Conservation (phyloP, 371 early-diverging fungal genomes). For the Rhizoclosmatium hyalinum region DNA sequence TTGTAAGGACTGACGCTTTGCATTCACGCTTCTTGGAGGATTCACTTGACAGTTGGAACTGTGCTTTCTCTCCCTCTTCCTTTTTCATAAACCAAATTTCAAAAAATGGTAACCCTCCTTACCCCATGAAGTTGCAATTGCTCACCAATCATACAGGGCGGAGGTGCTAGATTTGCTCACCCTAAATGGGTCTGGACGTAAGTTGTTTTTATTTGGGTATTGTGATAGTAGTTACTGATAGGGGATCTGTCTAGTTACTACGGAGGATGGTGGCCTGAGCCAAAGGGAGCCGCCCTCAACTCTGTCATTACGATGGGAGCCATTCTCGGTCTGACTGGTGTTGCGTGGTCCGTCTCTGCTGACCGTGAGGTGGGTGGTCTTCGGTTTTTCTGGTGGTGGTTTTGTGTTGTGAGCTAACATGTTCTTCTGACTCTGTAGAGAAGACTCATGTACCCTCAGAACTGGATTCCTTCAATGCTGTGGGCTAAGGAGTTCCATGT, state of each 20-base stretch:
- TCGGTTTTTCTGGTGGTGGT: neutral
- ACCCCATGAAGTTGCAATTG: neutral
- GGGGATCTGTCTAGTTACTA: conserved; percentile 64
- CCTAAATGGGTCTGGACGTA: conserved; percentile 72
- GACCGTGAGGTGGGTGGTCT: conserved; percentile 73
- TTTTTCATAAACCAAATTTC: neutral
- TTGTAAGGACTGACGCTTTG: no score
- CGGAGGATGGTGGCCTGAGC: conserved; percentile 92
- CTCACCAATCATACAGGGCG: conserved; percentile 51
- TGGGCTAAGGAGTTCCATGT: conserved; percentile 81
- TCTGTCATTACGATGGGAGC: conserved; percentile 74
- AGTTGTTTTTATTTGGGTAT: conserved; percentile 6
- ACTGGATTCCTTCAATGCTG: conserved; percentile 85
- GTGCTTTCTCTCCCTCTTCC: no score
- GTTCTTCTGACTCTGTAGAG: conserved; percentile 19
- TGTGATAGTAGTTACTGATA: neutral
- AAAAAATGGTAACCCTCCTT: neutral
- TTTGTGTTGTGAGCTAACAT: neutral
- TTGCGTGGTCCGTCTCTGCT: conserved; percentile 80
- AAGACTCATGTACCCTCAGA: conserved; percentile 65
- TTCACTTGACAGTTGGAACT: no score
- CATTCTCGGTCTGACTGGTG: conserved; percentile 67
- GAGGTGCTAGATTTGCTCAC: conserved; percentile 67
- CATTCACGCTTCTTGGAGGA: no score
- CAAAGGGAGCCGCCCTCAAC: conserved; percentile 83